Evolutionary conservation across 129 eudicot species (phyloP), one percentile per base, ranked within the genome.

Genomic region (carrot (Daucus carota)): DNA sequence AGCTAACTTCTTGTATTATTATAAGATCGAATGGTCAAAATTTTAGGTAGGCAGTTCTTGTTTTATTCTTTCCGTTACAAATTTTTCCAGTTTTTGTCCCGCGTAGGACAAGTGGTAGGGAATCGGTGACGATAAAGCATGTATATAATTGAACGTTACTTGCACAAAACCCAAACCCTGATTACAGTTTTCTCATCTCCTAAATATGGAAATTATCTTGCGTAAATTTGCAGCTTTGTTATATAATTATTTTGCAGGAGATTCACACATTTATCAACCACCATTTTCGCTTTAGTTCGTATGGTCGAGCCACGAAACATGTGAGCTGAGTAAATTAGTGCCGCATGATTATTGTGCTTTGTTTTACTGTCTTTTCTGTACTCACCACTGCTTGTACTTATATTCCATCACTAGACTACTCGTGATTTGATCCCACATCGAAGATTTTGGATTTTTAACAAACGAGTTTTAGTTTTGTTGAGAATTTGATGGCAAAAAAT

Each of bases 331-430:
- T 65, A 12, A 65, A 31, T 65, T 12, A 65, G 38, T 65, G 70
- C 41, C 70, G 26, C 70, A 65, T 65, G 70, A 65, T 65, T 65
- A n/a, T 29, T 29, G 38, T 63, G 70, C 70, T 13, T 63, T 32
- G 40, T 63, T 28, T 63, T 28, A 26, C 20, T 63, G 70, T 63
- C 34, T 14, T 62, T 59, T 5, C 10, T 63, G 70, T 60, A 11
- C 68, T 8, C 16, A 62, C 13, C 11, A 9, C 17, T 26, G 4
- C 22, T 67, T 73, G 68, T 73, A 67, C 29, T 54, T 22, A 2
- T n/a, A 54, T 54, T 54, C 63, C 63, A 1, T 54, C n/a, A n/a
- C n/a, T n/a, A n/a, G n/a, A n/a, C n/a, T n/a, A n/a, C n/a, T n/a
- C n/a, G n/a, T n/a, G n/a, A n/a, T n/a, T n/a, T n/a, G n/a, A n/a